Evolutionary conservation across 805 yeast genomes (phyloP).

Genomic region (Wickerhamiella hasegawae): DNA sequence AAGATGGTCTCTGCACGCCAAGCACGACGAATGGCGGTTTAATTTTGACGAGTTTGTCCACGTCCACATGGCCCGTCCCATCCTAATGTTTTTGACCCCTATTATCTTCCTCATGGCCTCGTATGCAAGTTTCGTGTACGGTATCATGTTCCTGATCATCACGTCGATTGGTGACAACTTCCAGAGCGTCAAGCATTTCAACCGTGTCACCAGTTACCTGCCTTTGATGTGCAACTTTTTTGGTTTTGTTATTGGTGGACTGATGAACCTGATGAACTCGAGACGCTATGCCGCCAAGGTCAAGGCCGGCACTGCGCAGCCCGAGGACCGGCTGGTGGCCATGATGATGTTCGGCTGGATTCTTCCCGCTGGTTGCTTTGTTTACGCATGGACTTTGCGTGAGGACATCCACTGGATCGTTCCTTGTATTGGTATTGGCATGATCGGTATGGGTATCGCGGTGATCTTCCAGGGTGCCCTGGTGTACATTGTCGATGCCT

Average conservation of each 20-base stretch:
- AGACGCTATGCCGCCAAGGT: conserved; percentile 17
- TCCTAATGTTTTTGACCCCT: conserved; percentile 48
- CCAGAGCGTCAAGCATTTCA: conserved; percentile 19
- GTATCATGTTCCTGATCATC: conserved; percentile 28
- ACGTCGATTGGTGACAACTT: conserved; percentile 27
- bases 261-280: conserved; percentile 16
- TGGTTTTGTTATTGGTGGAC: conserved; percentile 22
- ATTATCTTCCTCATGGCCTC: conserved; percentile 26
- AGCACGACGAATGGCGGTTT: conserved; percentile 73
- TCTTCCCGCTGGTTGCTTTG: conserved; percentile 38
- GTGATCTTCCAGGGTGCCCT: conserved; percentile 45
- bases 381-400: conserved; percentile 47
- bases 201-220: conserved; percentile 17
- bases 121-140: conserved; percentile 30
- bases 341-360: conserved; percentile 33
- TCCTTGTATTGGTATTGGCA: conserved; percentile 38
- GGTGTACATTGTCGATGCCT: conserved; percentile 48
- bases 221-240: conserved; percentile 23
- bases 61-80: conserved; percentile 64
- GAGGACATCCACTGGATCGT: conserved; percentile 33
- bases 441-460: conserved; percentile 38
- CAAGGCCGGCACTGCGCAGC: conserved; percentile 31
- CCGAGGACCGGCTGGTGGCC: conserved; percentile 43
- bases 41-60: conserved; percentile 50
- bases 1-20: conserved; percentile 71